These are phyloP conservation scores for Davidsoniella eucalypti DNA, from an alignment of 2,329 filamentous ascomycete species.

Conservation along the genomic window DNA sequence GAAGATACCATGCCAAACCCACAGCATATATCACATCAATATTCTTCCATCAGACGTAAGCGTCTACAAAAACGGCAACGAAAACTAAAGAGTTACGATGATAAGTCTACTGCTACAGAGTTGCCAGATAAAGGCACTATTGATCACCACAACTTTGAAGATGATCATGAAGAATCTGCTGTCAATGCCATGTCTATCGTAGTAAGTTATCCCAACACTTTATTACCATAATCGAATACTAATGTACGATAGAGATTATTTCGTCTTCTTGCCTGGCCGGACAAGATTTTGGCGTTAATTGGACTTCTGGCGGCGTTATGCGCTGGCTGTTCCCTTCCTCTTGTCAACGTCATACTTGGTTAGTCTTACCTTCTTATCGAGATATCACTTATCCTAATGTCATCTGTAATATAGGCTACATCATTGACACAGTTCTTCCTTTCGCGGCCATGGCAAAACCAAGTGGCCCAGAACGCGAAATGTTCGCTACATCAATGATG, in stretches of 20 bases:
- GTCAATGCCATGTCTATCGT: neutral
- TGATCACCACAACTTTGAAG: neutral
- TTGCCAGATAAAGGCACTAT: neutral
- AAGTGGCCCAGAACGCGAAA: too few relatives aligned
- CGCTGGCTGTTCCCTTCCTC: conserved; percentile 17
- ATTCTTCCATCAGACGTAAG: neutral
- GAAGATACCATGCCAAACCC: neutral
- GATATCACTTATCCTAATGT: neutral
- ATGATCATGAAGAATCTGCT: too few relatives aligned
- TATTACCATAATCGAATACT: neutral
- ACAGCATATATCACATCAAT: neutral
- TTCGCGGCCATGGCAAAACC: too few relatives aligned
- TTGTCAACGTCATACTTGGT: conserved; percentile 23
- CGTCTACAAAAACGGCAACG: neutral
- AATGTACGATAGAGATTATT: conserved; percentile 10
- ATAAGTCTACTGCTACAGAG: neutral
- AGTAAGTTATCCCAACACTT: neutral
- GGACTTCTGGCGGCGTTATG: conserved; percentile 11
- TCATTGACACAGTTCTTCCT: too few relatives aligned
- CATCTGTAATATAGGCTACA: too few relatives aligned
- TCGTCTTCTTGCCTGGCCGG: conserved; percentile 3
- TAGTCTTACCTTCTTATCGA: neutral
- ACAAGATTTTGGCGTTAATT: conserved; percentile 7
- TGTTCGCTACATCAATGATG: too few relatives aligned
- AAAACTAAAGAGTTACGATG: neutral